phyloP scores from a whole-genome alignment of 169 alveolate species.

The Neospora caninum region DNA sequence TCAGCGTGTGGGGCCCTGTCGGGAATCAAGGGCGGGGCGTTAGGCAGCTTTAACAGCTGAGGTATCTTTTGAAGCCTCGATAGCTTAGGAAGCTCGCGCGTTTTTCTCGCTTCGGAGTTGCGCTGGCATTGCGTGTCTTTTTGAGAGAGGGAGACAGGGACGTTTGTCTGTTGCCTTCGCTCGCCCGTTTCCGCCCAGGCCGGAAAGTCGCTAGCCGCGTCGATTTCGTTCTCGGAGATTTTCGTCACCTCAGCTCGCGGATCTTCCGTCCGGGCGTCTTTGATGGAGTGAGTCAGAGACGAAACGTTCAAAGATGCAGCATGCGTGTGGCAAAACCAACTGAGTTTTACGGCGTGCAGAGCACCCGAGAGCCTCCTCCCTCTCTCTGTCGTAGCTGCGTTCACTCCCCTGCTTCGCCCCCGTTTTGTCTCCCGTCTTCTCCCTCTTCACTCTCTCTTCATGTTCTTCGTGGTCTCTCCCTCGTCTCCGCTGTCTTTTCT shows the following conservation, averaged over 20 bases:
- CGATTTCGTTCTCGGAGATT: constrained; percentile 59
- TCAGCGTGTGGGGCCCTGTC: too few relatives aligned
- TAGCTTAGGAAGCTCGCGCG: too few relatives aligned
- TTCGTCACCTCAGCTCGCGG: constrained; percentile 56
- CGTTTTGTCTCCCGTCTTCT: not conserved
- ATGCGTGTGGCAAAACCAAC: not conserved
- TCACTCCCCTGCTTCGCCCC: too few relatives aligned
- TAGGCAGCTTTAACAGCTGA: too few relatives aligned
- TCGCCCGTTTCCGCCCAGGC: not conserved
- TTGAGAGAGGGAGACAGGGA: not conserved
- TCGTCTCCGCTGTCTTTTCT: not conserved
- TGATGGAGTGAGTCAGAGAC: constrained; percentile 31
- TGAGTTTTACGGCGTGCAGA: not conserved
- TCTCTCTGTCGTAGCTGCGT: not conserved
- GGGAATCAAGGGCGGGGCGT: too few relatives aligned
- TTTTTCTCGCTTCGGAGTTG: too few relatives aligned
- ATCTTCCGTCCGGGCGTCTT: constrained; percentile 51
- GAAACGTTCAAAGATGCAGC: too few relatives aligned
- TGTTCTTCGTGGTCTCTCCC: not conserved
- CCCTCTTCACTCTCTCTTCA: too few relatives aligned
- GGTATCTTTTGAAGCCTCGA: too few relatives aligned
- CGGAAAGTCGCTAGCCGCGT: constrained; percentile 5
- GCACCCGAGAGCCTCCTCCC: not conserved
- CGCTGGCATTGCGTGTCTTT: not conserved
- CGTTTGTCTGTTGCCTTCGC: not conserved